Evolutionary conservation across 2,329 filamentous ascomycete genomes (phyloP), one percentile per base, ranked within the genome.

Genomic region (Leptosphaerulina australis): DNA sequence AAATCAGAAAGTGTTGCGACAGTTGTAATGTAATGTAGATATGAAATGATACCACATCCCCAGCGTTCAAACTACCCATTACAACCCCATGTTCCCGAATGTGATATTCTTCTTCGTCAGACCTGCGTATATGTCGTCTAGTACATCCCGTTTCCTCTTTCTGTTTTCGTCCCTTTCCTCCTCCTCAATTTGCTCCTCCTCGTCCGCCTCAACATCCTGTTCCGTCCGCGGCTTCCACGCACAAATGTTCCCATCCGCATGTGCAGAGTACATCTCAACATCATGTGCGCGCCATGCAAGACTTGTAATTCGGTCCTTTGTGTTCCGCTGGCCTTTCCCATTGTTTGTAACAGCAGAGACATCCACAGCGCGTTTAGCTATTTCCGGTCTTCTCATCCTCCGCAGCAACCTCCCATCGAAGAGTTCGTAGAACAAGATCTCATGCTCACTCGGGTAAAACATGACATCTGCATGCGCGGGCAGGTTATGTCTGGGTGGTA

Each of bases 201-300:
- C 75, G 25, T 80, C 77, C 22, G 67, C 64, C 44, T 68, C 51
- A 6, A 68, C 70, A 45, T 78, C 76, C 39, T 84, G 72, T 58
- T 59, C 81, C 68, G 58, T 83, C 73, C 77, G 76, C 2, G 90
- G 88, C 60, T 81, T 80, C 91, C 93, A 97, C 3, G 83, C 83
- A 34, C 88, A 82, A 49, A 97, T 93, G 43, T 87, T 87, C 0
- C 93, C 93, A 67, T 97, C 91, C 3, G 87, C 80, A 64, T 96
- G 91, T 2, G 86, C 88, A 44, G 90, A 94, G 73, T 91, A 95
- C 49, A 97, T 81, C 58, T 88, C 85, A 1, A 87, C 85, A 47
- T 81, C 73, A 24, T 90, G 88, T 1, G 83, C 81, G 26, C 84
- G 77, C 91, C 91, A 97, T 0, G 83, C 86, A 18, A 97, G 78